Percentiles rank a stretch among this genome's conserved stretches.
phyloP scores from a whole-genome alignment of 768 basidiomycete species.

The Lactifluus hygrophoroides region DNA sequence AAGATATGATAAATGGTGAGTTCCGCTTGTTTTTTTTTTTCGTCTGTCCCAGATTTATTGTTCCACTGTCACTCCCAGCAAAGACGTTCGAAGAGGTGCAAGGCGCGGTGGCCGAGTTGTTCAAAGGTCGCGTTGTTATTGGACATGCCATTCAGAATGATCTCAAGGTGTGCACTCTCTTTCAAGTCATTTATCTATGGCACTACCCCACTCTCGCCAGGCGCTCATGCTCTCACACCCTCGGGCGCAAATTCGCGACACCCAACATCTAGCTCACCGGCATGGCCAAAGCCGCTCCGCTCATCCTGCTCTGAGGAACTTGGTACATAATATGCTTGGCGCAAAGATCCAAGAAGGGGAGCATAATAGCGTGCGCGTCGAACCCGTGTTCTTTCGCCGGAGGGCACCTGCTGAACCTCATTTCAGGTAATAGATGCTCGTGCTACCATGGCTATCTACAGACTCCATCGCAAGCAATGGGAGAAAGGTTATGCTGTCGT shows the following conservation, averaged over 20 bases:
- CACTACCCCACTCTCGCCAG: constrained; percentile 26
- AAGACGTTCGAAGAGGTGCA: constrained; percentile 75
- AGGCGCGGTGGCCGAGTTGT: constrained; percentile 60
- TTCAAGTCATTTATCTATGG: constrained; percentile 8
- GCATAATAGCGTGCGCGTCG: constrained; percentile 71
- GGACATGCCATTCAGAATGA: constrained; percentile 93
- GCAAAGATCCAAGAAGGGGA: constrained; percentile 80
- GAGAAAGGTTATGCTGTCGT: constrained; percentile 34
- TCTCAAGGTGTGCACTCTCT: constrained; percentile 50
- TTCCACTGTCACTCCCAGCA: constrained; percentile 35
- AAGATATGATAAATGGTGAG: constrained; percentile 64
- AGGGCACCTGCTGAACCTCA: neutral
- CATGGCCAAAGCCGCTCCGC: constrained; percentile 53
- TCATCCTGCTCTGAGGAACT: constrained; percentile 66
- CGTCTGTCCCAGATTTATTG: neutral
- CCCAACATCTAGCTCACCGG: constrained; percentile 53
- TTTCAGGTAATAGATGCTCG: constrained; percentile 82
- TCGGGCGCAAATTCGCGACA: constrained; percentile 54
- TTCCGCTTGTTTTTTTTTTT: constrained; percentile 10
- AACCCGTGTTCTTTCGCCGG: neutral
- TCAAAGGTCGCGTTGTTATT: constrained; percentile 72
- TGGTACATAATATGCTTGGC: constrained; percentile 73
- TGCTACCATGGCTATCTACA: constrained; percentile 91
- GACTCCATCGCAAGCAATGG: constrained; percentile 76
- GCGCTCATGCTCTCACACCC: constrained; percentile 69